A percentile compares a stretch with the other conserved stretches of the same genome.
phyloP scores from a whole-genome alignment of 1,139 yeast genomes.

The Yamadazyma spencermartinsiae region DNA sequence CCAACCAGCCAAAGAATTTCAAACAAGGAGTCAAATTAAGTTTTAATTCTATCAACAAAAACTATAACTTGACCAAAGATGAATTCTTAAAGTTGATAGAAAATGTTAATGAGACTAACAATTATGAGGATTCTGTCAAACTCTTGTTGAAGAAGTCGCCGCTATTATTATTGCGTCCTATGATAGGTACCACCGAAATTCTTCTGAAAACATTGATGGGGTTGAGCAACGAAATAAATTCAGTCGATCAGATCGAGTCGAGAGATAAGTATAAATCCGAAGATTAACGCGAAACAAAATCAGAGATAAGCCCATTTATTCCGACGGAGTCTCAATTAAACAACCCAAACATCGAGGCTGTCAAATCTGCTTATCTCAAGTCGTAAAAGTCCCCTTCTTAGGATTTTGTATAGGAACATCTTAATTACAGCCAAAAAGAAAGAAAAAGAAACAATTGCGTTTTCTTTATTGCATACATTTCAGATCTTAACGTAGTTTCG shows the following conservation, averaged over 20 bases:
- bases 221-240: slow-evolving; percentile 76
- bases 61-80: slow-evolving; percentile 63
- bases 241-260: slow-evolving; percentile 45
- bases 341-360: no score
- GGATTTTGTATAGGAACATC: no score
- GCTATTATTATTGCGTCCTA: slow-evolving; percentile 74
- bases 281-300: background rate
- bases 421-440: no score
- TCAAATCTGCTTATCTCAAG: no score
- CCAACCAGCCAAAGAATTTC: slow-evolving; percentile 76
- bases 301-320: no score
- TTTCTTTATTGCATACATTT: background rate
- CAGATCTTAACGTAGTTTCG: no score
- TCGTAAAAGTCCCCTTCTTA: no score
- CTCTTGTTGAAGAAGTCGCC: slow-evolving; percentile 81
- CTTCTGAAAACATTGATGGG: slow-evolving; percentile 82
- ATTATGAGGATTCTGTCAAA: slow-evolving; percentile 64
- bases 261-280: slow-evolving; percentile 31
- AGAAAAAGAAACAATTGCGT: background rate
- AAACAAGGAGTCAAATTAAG: slow-evolving; percentile 76
- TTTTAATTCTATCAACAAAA: slow-evolving; percentile 68
- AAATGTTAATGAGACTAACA: slow-evolving; percentile 61
- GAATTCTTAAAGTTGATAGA: slow-evolving; percentile 61
- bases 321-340: no score
- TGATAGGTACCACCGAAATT: slow-evolving; percentile 93